Percentiles rank a stretch among this genome's conserved stretches.
These are phyloP conservation scores for Auricularia cornea DNA, from an alignment of 768 basidiomycete species.

Conservation along the genomic window DNA sequence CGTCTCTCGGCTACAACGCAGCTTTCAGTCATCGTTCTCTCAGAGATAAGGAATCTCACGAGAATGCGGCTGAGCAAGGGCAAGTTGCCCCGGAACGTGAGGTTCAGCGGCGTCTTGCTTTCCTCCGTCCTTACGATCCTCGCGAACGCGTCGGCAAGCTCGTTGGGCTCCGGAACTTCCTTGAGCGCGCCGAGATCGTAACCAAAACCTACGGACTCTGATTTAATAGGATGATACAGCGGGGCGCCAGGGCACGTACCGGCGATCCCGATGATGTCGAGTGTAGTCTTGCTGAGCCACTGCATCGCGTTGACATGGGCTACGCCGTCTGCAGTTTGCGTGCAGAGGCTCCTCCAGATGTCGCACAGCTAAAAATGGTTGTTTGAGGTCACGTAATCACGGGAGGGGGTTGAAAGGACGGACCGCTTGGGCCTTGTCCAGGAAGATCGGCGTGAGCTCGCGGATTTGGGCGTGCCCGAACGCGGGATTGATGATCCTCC, in stretches of 20 bases:
- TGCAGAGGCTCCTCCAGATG: conserved; percentile 10
- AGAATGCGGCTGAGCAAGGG: not conserved
- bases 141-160: conserved; percentile 23
- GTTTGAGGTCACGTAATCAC: too few relatives aligned
- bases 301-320: conserved; percentile 1
- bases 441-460: conserved; percentile 47
- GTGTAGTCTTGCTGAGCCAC: conserved; percentile 10
- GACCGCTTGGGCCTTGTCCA: conserved; percentile 47
- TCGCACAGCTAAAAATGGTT: conserved; percentile 16
- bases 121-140: conserved; percentile 14
- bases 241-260: too few relatives aligned
- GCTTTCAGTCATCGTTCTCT: not conserved
- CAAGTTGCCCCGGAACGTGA: not conserved
- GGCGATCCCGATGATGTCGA: conserved; percentile 18
- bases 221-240: too few relatives aligned
- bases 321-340: not conserved
- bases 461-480: conserved; percentile 55
- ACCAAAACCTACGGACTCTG: conserved; percentile 31
- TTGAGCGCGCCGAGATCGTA: conserved; percentile 26
- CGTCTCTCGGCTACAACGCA: not conserved
- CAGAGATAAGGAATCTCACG: not conserved
- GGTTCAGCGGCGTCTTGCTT: too few relatives aligned
- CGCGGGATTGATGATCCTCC: conserved; percentile 39
- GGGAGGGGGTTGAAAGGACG: too few relatives aligned
- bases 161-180: conserved; percentile 16